Conservation (phyloP, 768 basidiomycete species). For the Rossbeevera mucosa region DNA sequence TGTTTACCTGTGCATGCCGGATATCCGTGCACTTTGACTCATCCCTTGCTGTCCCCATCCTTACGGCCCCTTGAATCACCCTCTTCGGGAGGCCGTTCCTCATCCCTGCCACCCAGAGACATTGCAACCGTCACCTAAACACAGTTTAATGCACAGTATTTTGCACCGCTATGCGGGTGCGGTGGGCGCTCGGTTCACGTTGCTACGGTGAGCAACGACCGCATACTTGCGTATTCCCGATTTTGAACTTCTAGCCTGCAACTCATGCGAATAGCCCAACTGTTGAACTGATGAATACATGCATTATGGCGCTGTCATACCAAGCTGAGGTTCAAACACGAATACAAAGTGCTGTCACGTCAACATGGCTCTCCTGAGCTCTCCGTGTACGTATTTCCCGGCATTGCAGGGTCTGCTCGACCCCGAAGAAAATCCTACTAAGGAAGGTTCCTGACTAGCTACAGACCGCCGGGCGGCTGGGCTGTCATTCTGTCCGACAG, state of each 20-base stretch:
- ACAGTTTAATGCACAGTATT: neutral
- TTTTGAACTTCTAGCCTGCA: neutral
- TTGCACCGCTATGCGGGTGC: constrained; percentile 10
- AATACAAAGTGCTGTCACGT: neutral
- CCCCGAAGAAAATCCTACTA: neutral
- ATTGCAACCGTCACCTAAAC: neutral
- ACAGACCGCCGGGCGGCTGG: neutral
- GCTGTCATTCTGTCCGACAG: neutral
- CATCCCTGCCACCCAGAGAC: neutral
- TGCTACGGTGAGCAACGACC: constrained; percentile 1
- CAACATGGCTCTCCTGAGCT: neutral
- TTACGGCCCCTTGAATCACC: neutral
- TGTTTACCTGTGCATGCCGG: constrained; percentile 10
- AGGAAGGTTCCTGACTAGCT: neutral
- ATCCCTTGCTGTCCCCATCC: neutral
- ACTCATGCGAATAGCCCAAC: neutral
- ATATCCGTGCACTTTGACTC: neutral
- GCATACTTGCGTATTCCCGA: neutral
- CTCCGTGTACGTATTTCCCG: neutral
- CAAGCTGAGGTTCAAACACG: neutral
- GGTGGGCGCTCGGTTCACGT: neutral
- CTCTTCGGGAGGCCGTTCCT: neutral
- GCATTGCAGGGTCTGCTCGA: neutral
- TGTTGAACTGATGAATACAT: neutral
- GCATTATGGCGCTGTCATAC: neutral